Evolutionary conservation across 2,329 filamentous ascomycete species (phyloP), one percentile per base, ranked within the genome.

Genomic region (Talaromyces marneffei): DNA sequence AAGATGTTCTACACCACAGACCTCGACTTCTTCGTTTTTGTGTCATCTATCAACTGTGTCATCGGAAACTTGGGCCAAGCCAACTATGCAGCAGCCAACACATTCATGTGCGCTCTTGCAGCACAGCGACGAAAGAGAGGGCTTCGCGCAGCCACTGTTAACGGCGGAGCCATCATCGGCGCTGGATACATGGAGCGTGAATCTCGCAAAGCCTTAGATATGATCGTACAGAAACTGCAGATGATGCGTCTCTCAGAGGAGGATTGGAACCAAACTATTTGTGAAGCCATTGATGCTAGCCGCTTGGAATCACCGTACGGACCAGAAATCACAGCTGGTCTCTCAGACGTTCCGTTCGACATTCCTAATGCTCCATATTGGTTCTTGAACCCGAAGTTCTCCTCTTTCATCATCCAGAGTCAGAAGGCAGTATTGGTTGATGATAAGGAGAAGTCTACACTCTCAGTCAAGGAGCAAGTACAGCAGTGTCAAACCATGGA

Each of bases 11-110:
- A 60, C 12, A 46, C 62, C 14, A 42, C 59, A 2, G 40, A 68
- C 0, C 67, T 78, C 1, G 75, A 78, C 50, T 77, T 77, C 64
- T 77, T 78, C 63, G 65, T 77, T 52, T 48, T 72, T 8, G 69
- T 72, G 56, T 77, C 74, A 0, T 75, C 72, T 0, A 9, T 69
- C 4, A 60, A 67, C 3, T 58, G 57, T 8, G 42, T 73, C 3
- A 37, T 69, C 0, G 70, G 69, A 16, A 68, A 71, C 7, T 40
- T 27, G 10, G 76, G 73, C 0, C 81, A 84, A 64, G 64, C 72
- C 2, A 79, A 76, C 63, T 61, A 69, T 53, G 61, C 58, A 42
- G 64, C 66, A 16, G 67, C 66, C 7, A 69, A 69, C 33, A 60
- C 57, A 9, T 69, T 67, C 50, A 59, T 65, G 58, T 63, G 64